phyloP scores from a whole-genome alignment of 306 rosid species.

The Fragaria nilgerrensis region DNA sequence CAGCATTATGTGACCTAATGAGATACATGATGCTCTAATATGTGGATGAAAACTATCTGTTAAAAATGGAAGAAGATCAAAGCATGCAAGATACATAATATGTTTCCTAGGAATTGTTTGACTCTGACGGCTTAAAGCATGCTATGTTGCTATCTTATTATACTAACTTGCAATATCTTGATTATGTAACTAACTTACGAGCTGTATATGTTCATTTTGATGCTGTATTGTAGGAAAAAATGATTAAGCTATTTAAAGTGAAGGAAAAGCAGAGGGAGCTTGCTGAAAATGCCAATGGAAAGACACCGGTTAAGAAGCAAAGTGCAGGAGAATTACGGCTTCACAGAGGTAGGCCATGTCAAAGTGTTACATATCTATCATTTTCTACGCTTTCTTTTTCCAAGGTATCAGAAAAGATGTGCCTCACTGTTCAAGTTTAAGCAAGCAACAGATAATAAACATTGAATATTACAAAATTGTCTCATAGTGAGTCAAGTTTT shows the following conservation, averaged over 20 bases:
- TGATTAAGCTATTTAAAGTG: constrained; percentile 58
- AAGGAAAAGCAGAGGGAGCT: constrained; percentile 59
- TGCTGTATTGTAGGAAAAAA: constrained; percentile 34
- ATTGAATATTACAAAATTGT: neutral
- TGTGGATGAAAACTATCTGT: neutral
- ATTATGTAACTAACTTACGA: neutral
- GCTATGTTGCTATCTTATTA: neutral
- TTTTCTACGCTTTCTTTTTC: neutral
- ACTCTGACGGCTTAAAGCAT: neutral
- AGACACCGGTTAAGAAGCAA: constrained; percentile 42
- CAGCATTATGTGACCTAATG: neutral
- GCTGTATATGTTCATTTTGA: neutral
- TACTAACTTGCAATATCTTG: neutral
- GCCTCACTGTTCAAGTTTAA: neutral
- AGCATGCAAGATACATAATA: neutral
- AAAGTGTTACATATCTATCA: neutral
- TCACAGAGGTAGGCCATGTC: constrained; percentile 39
- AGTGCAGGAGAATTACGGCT: constrained; percentile 61
- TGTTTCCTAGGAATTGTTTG: neutral
- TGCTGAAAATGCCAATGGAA: constrained; percentile 51
- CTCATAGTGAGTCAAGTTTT: too few relatives aligned
- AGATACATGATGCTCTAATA: neutral
- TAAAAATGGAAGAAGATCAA: neutral
- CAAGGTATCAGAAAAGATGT: constrained; percentile 7
- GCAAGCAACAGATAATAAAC: neutral